A percentile compares a stretch with the other conserved stretches of the same genome.
Evolutionary conservation across 176 grass and related monocot species (phyloP).

Genomic region (Chloris gayana): DNA sequence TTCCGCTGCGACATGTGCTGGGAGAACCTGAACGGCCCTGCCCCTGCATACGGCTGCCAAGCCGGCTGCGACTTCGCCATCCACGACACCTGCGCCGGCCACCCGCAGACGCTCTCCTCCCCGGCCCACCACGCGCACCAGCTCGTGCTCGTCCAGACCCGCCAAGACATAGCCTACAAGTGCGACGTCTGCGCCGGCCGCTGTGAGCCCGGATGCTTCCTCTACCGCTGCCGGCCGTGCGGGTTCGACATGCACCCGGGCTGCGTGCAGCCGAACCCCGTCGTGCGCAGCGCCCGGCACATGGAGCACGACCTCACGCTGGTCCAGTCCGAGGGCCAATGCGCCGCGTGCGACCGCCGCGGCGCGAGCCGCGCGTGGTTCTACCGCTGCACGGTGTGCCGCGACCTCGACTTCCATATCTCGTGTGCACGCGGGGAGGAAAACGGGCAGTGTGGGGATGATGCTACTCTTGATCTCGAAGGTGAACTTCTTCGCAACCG

Average conservation of each 20-base stretch:
- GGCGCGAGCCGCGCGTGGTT: too few species aligned
- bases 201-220: background rate
- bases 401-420: too few species aligned
- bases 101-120: background rate
- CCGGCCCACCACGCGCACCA: background rate
- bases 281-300: background rate
- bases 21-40: background rate
- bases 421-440: too few species aligned
- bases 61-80: constrained; percentile 25
- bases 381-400: too few species aligned
- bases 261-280: background rate
- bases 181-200: background rate
- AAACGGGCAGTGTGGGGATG: too few species aligned
- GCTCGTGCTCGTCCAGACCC: constrained; percentile 12
- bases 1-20: constrained; percentile 25
- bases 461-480: too few species aligned
- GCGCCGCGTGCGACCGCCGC: background rate
- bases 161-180: background rate
- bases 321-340: background rate
- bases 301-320: background rate
- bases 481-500: too few species aligned
- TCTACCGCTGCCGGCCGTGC: constrained; percentile 28
- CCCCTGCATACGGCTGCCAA: constrained; percentile 1
- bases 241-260: constrained; percentile 28
- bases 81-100: constrained; percentile 16